These are phyloP conservation scores for Stagonosporopsis chrysanthemi DNA, from an alignment of 2,329 filamentous ascomycete species.

Conservation along the genomic window DNA sequence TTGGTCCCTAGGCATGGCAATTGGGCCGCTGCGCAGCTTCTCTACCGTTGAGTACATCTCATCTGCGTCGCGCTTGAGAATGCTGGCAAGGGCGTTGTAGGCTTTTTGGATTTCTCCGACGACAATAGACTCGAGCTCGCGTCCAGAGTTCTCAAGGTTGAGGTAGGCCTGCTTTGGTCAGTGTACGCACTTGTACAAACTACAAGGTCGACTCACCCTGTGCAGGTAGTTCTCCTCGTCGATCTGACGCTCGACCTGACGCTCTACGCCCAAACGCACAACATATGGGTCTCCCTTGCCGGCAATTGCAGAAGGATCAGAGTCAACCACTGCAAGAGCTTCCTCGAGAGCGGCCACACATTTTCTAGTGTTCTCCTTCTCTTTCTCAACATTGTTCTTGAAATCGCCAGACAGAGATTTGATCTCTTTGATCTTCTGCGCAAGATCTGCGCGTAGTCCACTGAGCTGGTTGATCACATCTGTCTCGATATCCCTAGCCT, in stretches of 20 bases:
- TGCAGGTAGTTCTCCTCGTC: constrained; percentile 98
- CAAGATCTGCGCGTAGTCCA: constrained; percentile 84
- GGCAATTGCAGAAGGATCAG: constrained; percentile 75
- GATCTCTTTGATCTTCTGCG: constrained; percentile 98
- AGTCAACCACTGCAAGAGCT: constrained; percentile 77
- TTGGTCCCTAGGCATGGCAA: constrained; percentile 91
- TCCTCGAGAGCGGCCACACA: constrained; percentile 84
- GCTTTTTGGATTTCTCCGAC: constrained; percentile 98
- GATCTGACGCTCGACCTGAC: constrained; percentile 89
- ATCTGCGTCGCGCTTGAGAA: constrained; percentile 89
- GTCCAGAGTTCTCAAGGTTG: constrained; percentile 91
- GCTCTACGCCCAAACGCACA: constrained; percentile 82
- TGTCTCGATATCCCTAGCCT: constrained; percentile 87
- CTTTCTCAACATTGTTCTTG: constrained; percentile 94
- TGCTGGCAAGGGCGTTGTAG: constrained; percentile 91
- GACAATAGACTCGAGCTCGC: constrained; percentile 94
- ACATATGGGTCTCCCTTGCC: constrained; percentile 95
- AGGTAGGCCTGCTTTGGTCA: constrained; percentile 74
- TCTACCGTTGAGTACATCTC: constrained; percentile 79
- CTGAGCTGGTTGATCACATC: constrained; percentile 90
- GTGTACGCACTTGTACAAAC: constrained; percentile 2
- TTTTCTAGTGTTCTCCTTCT: constrained; percentile 84
- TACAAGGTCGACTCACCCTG: constrained; percentile 65
- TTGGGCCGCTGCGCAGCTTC: constrained; percentile 80
- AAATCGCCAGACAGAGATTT: constrained; percentile 93